Evolutionary conservation across 2,329 filamentous ascomycete species (phyloP).

Genomic region (Epichloe uncinata): DNA sequence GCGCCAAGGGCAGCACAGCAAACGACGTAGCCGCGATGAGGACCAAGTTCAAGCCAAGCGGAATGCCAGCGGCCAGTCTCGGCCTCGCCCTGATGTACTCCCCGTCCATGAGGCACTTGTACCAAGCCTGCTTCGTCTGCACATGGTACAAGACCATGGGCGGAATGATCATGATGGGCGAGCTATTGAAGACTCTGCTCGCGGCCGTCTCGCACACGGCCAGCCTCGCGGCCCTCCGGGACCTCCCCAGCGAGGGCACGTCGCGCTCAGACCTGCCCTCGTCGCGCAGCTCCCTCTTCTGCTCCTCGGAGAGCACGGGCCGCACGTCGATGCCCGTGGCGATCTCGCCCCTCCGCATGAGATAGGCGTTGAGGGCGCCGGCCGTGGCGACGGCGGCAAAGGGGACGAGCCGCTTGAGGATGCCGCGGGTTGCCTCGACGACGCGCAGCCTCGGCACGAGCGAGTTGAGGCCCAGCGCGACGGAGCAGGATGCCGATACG

Average conservation of each 20-base stretch:
- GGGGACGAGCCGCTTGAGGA: slow-evolving; percentile 78
- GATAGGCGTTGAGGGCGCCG: slow-evolving; percentile 84
- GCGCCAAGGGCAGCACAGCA: slow-evolving; percentile 75
- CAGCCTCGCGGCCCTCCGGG: slow-evolving; percentile 71
- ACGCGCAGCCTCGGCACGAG: slow-evolving; percentile 78
- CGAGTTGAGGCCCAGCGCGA: slow-evolving; percentile 83
- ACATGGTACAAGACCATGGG: slow-evolving; percentile 74
- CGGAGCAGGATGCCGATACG: slow-evolving; percentile 84
- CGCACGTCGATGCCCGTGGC: slow-evolving; percentile 84
- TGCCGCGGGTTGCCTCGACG: slow-evolving; percentile 58
- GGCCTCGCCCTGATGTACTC: slow-evolving; percentile 71
- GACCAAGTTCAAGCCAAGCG: slow-evolving; percentile 72
- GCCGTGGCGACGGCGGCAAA: slow-evolving; percentile 92
- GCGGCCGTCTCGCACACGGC: slow-evolving; percentile 89
- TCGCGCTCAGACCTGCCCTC: slow-evolving; percentile 52
- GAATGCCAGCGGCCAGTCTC: slow-evolving; percentile 38
- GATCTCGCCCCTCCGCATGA: slow-evolving; percentile 97
- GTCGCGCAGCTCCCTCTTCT: slow-evolving; percentile 43
- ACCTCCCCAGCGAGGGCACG: slow-evolving; percentile 66
- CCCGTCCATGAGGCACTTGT: slow-evolving; percentile 36
- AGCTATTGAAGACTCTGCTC: slow-evolving; percentile 83
- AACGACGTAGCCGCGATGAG: slow-evolving; percentile 79
- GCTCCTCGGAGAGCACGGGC: slow-evolving; percentile 59
- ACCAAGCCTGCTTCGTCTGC: slow-evolving; percentile 40
- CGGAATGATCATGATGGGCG: slow-evolving; percentile 93